Evolutionary conservation across 2,329 filamentous ascomycete genomes (phyloP), one percentile per base, ranked within the genome.

Genomic region (Ceratocystis alfenasii): DNA sequence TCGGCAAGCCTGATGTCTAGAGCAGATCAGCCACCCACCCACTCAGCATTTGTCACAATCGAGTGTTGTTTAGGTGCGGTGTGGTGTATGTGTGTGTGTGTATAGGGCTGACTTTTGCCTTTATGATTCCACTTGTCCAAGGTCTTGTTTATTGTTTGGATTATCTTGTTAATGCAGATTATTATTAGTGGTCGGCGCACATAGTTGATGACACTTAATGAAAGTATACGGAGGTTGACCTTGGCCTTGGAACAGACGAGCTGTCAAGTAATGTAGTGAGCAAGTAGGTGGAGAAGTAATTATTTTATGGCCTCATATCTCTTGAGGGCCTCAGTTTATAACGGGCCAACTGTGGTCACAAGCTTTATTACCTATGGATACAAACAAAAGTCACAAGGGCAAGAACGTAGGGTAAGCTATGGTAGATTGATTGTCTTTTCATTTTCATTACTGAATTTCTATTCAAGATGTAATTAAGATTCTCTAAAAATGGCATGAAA

Each of bases 121-220:
- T 53, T 44, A 66, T 50, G 33, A 63, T 45, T 57, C 45, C 36
- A 46, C 33, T 53, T 48, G 63, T 48, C 50, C 36, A 64, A 44
- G 48, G 63, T 55, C 48, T 64, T 59, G 48, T 59, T 57, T 64
- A 59, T 64, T 44, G 30, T 53, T 64, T 44, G 63, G n/a, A 63
- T 53, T 63, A 53, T 63, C 62, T 63, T 50, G 45, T 46, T 63
- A 63, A 48, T 63, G 30, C 46, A 48, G 36, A 63, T 63, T 63
- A 48, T 63, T 63, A 50, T 33, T 50, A 63, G 45, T 53, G 45
- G 62, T 63, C 25, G 55, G 28, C 28, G 17, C 55, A 59, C 55
- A 59, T 59, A 59, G 55, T 59, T 59, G 55, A 59, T 59, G 28
- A 59, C 59, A 44, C 33, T 44, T 41, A 62, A 62, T 44, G 59